These are phyloP conservation scores for Nannizziopsis arthrosporioides DNA, from an alignment of 2,329 filamentous ascomycete species.

Conservation along the genomic window DNA sequence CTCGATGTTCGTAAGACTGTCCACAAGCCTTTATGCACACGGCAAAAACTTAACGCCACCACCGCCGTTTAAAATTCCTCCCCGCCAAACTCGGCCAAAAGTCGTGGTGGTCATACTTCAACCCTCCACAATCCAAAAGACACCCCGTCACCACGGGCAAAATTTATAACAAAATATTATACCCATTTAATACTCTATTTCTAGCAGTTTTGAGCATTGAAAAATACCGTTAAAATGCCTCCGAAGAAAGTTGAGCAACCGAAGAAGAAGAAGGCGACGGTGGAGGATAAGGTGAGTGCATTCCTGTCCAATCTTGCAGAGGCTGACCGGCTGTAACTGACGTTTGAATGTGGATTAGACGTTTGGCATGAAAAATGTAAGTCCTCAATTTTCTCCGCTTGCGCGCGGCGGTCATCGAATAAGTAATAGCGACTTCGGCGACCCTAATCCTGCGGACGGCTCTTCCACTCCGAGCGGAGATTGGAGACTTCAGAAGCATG, in stretches of 20 bases:
- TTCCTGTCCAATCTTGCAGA: not conserved
- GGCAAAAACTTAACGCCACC: constrained; percentile 6
- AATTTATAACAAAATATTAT: not conserved
- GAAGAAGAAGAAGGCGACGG: constrained; percentile 42
- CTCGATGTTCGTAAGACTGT: too few species aligned
- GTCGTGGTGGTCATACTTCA: not conserved
- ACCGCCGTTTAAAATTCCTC: not conserved
- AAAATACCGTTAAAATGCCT: constrained; percentile 31
- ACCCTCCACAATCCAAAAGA: constrained; percentile 2
- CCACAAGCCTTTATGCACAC: not conserved
- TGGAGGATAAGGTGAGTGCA: constrained; percentile 61
- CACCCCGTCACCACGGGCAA: not conserved
- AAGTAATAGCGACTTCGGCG: constrained; percentile 6
- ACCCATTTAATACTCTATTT: not conserved
- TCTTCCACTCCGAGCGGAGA: not conserved
- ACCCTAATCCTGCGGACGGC: not conserved
- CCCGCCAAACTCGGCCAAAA: constrained; percentile 4
- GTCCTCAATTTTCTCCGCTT: constrained; percentile 20
- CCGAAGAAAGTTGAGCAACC: constrained; percentile 34
- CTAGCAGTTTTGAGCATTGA: not conserved
- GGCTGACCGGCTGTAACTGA: constrained; percentile 14
- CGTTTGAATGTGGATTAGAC: constrained; percentile 40
- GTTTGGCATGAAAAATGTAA: constrained; percentile 93
- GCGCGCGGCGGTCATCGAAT: constrained; percentile 3
- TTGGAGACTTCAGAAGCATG: constrained; percentile 8